phyloP scores from a whole-genome alignment of 1,139 yeast species.

The Blastobotrys indianensis region DNA sequence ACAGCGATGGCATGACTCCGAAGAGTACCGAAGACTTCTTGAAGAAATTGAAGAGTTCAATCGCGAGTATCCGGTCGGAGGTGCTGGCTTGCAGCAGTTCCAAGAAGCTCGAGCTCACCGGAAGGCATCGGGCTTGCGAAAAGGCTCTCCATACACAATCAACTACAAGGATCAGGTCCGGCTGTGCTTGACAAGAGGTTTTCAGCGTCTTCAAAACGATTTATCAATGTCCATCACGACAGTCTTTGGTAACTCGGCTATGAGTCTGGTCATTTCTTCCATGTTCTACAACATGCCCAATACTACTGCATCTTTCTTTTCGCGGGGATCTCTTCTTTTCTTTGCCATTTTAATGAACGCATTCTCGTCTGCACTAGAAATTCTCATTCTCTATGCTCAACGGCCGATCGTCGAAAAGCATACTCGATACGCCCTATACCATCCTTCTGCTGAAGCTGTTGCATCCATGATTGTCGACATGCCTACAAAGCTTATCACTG shows the following conservation, averaged over 20 bases:
- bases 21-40: conserved; percentile 39
- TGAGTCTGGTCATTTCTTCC: conserved; percentile 70
- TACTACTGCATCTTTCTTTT: conserved; percentile 52
- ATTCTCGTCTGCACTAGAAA: conserved; percentile 66
- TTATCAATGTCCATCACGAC: conserved; percentile 56
- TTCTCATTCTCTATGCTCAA: conserved; percentile 63
- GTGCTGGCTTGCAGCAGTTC: conserved; percentile 31
- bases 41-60: conserved; percentile 40
- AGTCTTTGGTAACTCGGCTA: conserved; percentile 57
- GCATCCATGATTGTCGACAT: conserved; percentile 64
- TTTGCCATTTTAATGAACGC: conserved; percentile 75
- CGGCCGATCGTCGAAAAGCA: conserved; percentile 79
- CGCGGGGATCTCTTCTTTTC: conserved; percentile 67
- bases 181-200: conserved; percentile 55
- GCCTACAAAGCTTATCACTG: conserved; percentile 54
- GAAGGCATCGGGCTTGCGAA: conserved; percentile 48
- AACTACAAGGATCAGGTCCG: conserved; percentile 59
- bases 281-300: conserved; percentile 58
- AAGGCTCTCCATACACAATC: conserved; percentile 58
- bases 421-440: conserved; percentile 65
- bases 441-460: conserved; percentile 71
- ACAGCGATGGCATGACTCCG: conserved; percentile 56
- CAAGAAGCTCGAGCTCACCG: conserved; percentile 49
- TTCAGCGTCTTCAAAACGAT: conserved; percentile 60
- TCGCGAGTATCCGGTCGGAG: conserved; percentile 23